Evolutionary conservation across 345 rosid species (phyloP).

Genomic region (Abelmoschus esculentus): DNA sequence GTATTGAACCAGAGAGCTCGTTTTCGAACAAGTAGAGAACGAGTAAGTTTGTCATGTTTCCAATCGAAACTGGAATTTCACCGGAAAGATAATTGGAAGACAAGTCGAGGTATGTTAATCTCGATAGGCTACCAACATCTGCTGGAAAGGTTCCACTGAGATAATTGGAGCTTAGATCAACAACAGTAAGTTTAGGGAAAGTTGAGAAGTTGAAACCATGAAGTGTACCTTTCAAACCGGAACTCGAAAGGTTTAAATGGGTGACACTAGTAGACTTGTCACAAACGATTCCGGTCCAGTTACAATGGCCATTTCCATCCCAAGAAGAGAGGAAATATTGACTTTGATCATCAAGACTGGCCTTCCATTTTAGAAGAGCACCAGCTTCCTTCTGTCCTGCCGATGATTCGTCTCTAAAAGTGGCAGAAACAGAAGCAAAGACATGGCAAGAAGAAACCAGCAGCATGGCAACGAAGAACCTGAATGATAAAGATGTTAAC

Average conservation of each 20-base stretch:
- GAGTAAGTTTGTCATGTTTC: neutral
- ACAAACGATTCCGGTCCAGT: neutral
- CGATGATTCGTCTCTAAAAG: neutral
- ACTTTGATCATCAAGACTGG: neutral
- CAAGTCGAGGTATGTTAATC: neutral
- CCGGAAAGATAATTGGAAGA: neutral
- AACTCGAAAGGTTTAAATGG: neutral
- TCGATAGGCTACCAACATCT: neutral
- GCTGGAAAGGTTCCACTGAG: neutral
- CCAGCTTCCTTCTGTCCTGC: neutral
- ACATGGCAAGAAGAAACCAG: neutral
- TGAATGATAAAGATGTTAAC: neutral
- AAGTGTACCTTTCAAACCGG: neutral
- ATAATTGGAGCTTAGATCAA: neutral
- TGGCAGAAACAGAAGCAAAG: neutral
- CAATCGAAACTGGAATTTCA: neutral
- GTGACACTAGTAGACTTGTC: neutral
- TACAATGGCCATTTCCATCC: neutral
- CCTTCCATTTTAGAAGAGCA: neutral
- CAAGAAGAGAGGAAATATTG: neutral
- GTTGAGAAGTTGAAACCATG: neutral
- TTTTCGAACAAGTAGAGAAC: neutral
- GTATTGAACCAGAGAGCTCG: neutral
- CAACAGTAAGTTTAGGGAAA: neutral
- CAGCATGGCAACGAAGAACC: neutral